Evolutionary conservation across 768 basidiomycete species (phyloP).

Genomic region (Psilocybe subaeruginosa): DNA sequence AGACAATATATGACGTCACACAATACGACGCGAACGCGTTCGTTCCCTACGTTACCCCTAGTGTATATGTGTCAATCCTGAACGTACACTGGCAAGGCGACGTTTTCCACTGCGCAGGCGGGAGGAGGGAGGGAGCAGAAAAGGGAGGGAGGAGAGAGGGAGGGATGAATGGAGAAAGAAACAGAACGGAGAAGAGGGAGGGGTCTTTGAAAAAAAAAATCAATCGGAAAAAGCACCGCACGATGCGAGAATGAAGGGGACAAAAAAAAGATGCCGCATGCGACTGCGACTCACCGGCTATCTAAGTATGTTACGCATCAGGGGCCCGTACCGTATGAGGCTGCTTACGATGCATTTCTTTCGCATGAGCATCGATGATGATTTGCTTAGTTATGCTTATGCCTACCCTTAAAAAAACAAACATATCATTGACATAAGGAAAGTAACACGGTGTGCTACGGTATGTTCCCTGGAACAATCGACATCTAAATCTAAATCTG

Average conservation of each 20-base stretch:
- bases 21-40: neutral
- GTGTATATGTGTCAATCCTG: neutral
- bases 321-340: neutral
- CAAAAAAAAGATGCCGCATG: neutral
- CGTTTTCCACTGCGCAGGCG: too few species aligned
- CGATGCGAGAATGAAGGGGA: neutral
- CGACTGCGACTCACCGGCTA: neutral
- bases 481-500: too few species aligned
- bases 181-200: neutral
- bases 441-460: too few species aligned
- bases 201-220: neutral
- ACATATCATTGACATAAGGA: too few species aligned
- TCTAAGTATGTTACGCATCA: neutral
- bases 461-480: too few species aligned
- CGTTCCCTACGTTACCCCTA: neutral
- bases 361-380: too few species aligned
- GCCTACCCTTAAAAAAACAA: neutral
- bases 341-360: too few species aligned
- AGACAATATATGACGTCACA: constrained; percentile 10
- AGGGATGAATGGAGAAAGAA: neutral
- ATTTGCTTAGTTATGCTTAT: neutral
- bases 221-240: neutral
- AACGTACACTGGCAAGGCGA: too few species aligned
- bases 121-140: neutral
- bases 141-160: neutral